These are phyloP conservation scores for Anthostomella pinea DNA, from an alignment of 2,329 filamentous ascomycete species.

Conservation along the genomic window DNA sequence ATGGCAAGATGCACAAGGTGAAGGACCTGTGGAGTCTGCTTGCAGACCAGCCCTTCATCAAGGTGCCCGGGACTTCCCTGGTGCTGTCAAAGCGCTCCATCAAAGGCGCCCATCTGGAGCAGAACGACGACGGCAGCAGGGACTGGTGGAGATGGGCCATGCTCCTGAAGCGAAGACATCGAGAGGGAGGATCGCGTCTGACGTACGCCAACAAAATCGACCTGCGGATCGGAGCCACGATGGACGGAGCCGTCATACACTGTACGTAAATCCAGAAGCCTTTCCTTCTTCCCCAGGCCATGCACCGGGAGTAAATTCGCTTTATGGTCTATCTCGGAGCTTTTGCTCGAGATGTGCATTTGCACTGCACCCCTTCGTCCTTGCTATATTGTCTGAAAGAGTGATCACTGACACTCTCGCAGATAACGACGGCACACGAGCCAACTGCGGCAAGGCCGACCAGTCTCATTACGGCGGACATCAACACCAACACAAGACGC, in stretches of 20 bases:
- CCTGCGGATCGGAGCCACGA: constrained; percentile 39
- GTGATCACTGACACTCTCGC: too few relatives aligned
- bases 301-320: too few relatives aligned
- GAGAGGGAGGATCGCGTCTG: constrained; percentile 31
- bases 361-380: too few relatives aligned
- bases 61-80: constrained; percentile 37
- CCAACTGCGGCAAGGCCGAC: constrained; percentile 38
- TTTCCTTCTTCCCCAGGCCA: too few relatives aligned
- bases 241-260: constrained; percentile 45
- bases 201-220: constrained; percentile 42
- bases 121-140: not conserved
- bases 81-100: constrained; percentile 38
- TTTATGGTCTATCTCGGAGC: too few relatives aligned
- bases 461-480: constrained; percentile 31
- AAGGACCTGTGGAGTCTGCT: constrained; percentile 36
- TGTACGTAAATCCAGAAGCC: too few relatives aligned
- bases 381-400: too few relatives aligned
- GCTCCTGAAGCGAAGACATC: constrained; percentile 26
- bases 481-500: constrained; percentile 24
- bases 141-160: constrained; percentile 30
- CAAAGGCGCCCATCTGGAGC: constrained; percentile 16
- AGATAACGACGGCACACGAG: constrained; percentile 40
- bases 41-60: constrained; percentile 30
- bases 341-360: too few relatives aligned
- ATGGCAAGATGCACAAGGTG: constrained; percentile 35